Conservation (phyloP, 2,329 filamentous ascomycete species). For the Aspergillus cejpii region DNA sequence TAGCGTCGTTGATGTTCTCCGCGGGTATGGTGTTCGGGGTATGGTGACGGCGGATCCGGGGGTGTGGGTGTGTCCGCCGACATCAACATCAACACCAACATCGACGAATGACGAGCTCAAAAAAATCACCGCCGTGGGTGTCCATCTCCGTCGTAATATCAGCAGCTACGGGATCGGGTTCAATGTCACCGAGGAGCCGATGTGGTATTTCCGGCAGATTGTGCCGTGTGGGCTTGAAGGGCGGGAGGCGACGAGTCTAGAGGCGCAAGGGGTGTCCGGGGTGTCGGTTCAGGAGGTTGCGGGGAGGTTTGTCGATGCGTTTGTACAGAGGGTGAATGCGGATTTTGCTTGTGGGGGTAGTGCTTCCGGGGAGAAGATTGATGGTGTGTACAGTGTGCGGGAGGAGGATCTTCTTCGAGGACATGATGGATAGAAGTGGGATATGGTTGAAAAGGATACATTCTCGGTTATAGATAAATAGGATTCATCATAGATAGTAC, state of each 20-base stretch:
- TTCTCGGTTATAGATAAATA: no score
- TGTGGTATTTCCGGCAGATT: constrained; percentile 64
- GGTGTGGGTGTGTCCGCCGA: constrained; percentile 62
- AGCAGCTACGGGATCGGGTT: constrained; percentile 78
- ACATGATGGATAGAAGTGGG: neutral
- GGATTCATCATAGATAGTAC: no score
- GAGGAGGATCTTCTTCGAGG: constrained; percentile 26
- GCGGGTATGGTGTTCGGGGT: constrained; percentile 53
- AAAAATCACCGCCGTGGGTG: constrained; percentile 86
- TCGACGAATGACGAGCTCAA: no score
- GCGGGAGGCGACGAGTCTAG: constrained; percentile 69
- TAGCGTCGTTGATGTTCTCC: constrained; percentile 62
- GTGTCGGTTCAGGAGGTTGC: constrained; percentile 37
- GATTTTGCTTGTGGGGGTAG: constrained; percentile 31
- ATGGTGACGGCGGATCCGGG: constrained; percentile 70
- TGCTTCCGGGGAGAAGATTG: constrained; percentile 31
- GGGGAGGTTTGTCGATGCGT: constrained; percentile 31
- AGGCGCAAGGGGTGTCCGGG: constrained; percentile 42
- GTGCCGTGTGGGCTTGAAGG: constrained; percentile 84
- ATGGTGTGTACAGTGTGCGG: constrained; percentile 35
- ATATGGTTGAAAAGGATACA: no score
- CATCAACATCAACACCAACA: neutral
- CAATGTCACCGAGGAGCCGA: constrained; percentile 50
- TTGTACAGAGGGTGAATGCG: constrained; percentile 35
- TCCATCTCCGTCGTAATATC: constrained; percentile 80